Percentiles rank a stretch among this genome's conserved stretches.
Conservation (phyloP, 2,329 filamentous ascomycete species). For the Stromatinia cepivora region DNA sequence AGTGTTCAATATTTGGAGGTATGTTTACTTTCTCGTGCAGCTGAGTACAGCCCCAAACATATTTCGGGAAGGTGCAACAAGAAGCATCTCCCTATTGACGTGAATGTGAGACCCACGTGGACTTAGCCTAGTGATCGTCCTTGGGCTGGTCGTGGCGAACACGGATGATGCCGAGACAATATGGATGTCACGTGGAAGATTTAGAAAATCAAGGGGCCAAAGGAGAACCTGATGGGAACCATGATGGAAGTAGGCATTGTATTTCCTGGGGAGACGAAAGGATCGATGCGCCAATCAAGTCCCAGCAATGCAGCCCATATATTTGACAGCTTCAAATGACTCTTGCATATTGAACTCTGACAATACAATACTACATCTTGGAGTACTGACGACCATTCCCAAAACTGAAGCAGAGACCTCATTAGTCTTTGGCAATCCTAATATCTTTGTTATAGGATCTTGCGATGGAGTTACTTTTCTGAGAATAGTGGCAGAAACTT, state of each 20-base stretch:
- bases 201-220: background rate
- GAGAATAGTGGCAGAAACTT: background rate
- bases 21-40: background rate
- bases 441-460: too few species aligned
- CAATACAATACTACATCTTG: background rate
- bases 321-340: background rate
- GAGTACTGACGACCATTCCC: background rate
- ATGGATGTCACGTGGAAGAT: background rate
- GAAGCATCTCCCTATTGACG: background rate
- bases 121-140: background rate
- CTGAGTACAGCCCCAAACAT: background rate
- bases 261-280: background rate
- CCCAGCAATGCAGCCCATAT: background rate
- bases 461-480: background rate
- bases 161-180: too few species aligned
- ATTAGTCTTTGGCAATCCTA: too few species aligned
- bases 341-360: background rate
- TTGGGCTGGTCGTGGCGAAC: too few species aligned
- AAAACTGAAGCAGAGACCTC: background rate
- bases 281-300: slow-evolving; percentile 4
- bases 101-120: slow-evolving; percentile 1
- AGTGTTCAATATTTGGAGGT: background rate
- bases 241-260: too few species aligned
- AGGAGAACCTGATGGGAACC: background rate
- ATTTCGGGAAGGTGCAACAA: background rate